These are phyloP conservation scores for Penicillium ucsense DNA, from an alignment of 495 filamentous ascomycete species.

Conservation along the genomic window DNA sequence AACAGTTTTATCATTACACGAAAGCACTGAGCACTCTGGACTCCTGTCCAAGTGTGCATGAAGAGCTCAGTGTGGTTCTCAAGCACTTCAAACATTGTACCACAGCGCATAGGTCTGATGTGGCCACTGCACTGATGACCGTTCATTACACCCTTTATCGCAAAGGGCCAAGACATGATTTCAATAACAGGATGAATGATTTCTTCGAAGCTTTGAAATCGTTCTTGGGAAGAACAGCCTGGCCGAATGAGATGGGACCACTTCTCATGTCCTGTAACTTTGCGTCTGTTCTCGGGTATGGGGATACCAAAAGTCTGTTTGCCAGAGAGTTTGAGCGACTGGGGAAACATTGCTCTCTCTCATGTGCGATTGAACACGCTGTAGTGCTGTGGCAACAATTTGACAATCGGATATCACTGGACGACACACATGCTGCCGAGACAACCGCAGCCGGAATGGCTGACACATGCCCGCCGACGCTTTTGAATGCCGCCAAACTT, in stretches of 20 bases:
- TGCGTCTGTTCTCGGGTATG: conserved; percentile 49
- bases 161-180: conserved; percentile 35
- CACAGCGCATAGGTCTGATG: conserved; percentile 17
- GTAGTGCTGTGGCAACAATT: no score
- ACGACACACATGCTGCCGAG: no score
- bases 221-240: no score
- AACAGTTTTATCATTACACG: conserved; percentile 69
- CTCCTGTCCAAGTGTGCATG: conserved; percentile 52
- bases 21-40: conserved; percentile 36
- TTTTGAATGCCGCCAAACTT: conserved; percentile 9
- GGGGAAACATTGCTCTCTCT: no score
- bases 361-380: no score
- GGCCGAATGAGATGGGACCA: conserved; percentile 50
- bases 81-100: conserved; percentile 39
- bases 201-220: conserved; percentile 44
- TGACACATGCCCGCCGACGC: no score
- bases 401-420: no score
- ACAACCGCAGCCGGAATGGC: no score
- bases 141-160: conserved; percentile 60
- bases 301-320: conserved; percentile 40
- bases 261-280: conserved; percentile 43
- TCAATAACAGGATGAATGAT: conserved; percentile 34
- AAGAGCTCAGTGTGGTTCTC: conserved; percentile 50
- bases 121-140: conserved; percentile 47
- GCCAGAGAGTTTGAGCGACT: conserved; percentile 20